A percentile compares a stretch with the other conserved stretches of the same genome.
Conservation (phyloP, 1,284 basidiomycete genomes). For the Pseudozyma thailandica region DNA sequence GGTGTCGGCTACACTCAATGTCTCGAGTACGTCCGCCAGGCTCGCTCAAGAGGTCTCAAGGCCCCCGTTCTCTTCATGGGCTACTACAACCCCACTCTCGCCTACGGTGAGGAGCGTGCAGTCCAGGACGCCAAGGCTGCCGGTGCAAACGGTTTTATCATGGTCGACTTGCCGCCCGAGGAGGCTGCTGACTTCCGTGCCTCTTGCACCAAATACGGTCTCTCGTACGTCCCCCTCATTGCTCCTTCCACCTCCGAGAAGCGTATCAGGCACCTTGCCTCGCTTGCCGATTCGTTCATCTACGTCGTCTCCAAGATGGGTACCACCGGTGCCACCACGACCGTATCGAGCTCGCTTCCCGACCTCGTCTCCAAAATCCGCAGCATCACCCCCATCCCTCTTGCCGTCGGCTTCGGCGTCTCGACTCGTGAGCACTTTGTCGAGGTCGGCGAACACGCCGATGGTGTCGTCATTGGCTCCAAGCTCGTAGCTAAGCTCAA, state of each 20-base stretch:
- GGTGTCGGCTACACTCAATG: conserved; percentile 61
- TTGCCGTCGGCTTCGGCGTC: conserved; percentile 97
- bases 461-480: conserved; percentile 94
- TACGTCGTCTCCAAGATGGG: conserved; percentile 92
- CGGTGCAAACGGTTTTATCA: conserved; percentile 96
- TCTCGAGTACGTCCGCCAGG: conserved; percentile 81
- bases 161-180: conserved; percentile 97
- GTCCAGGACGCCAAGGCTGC: conserved; percentile 86
- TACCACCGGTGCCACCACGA: conserved; percentile 88
- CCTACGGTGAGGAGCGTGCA: conserved; percentile 93
- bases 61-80: conserved; percentile 89
- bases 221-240: conserved; percentile 96
- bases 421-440: conserved; percentile 92
- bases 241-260: conserved; percentile 89
- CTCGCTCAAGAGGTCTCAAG: conserved; percentile 82
- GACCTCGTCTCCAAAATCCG: conserved; percentile 68
- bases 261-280: conserved; percentile 88
- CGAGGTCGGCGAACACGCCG: conserved; percentile 80
- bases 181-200: conserved; percentile 90
- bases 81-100: conserved; percentile 83
- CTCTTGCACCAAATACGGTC: conserved; percentile 82
- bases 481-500: conserved; percentile 84
- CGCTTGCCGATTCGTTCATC: conserved; percentile 96
- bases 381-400: conserved; percentile 75
- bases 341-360: conserved; percentile 70